A percentile compares a stretch with the other conserved stretches of the same genome.
Evolutionary conservation across 1,284 basidiomycete genomes (phyloP).

Genomic region (Malassezia sympodialis): DNA sequence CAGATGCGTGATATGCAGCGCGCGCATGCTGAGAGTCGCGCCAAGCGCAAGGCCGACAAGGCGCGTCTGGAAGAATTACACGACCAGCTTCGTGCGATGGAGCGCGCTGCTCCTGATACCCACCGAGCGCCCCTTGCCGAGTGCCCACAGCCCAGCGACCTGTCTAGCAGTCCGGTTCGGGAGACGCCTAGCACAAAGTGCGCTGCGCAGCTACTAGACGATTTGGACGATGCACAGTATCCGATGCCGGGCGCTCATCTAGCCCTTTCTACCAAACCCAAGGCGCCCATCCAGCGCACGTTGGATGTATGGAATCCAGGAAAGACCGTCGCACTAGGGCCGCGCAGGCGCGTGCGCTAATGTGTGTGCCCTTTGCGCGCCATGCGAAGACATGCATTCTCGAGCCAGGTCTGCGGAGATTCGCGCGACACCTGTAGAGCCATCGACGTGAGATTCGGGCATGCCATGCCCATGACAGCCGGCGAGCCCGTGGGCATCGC

Average conservation of each 20-base stretch:
- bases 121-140: neutral
- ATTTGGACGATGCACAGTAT: constrained; percentile 6
- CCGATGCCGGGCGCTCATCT: constrained; percentile 14
- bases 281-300: neutral
- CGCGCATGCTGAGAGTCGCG: neutral
- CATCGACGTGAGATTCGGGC: constrained; percentile 6
- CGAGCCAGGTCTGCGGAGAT: constrained; percentile 16
- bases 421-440: neutral
- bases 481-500: constrained; percentile 49
- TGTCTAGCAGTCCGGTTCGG: neutral
- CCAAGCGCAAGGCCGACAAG: constrained; percentile 3
- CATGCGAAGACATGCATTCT: constrained; percentile 30
- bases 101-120: neutral
- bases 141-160: neutral
- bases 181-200: neutral
- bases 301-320: neutral
- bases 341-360: constrained; percentile 6
- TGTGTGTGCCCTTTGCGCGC: constrained; percentile 20
- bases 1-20: constrained; percentile 16
- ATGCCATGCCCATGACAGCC: constrained; percentile 2
- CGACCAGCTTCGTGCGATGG: neutral
- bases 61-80: neutral
- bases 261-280: neutral
- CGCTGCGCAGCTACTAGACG: neutral
- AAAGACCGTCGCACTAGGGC: constrained; percentile 4